Conservation (phyloP, 2,329 filamentous ascomycete genomes). For the Botryotinia globosa region DNA sequence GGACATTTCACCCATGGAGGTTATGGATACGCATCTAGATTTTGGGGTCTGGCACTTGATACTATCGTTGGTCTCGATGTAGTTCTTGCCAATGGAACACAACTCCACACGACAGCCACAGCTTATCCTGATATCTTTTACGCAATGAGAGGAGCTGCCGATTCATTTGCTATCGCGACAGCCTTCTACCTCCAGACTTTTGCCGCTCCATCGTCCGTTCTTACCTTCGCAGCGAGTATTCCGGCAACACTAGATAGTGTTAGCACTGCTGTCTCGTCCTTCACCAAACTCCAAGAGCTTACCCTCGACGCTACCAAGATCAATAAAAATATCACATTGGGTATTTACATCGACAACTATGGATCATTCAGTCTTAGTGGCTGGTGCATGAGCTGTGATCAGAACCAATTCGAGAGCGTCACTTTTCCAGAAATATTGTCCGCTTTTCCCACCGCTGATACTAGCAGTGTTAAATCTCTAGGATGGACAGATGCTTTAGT, state of each 20-base stretch:
- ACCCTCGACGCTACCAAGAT: constrained; percentile 26
- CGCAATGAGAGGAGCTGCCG: constrained; percentile 39
- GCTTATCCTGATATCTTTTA: constrained; percentile 37
- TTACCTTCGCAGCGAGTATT: constrained; percentile 28
- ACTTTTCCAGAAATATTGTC: constrained; percentile 41
- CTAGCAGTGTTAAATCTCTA: constrained; percentile 30
- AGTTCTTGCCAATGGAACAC: constrained; percentile 41
- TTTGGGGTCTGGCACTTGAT: constrained; percentile 52
- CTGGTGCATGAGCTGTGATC: constrained; percentile 40
- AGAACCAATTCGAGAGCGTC: constrained; percentile 40
- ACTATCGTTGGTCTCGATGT: constrained; percentile 49
- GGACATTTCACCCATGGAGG: constrained; percentile 50
- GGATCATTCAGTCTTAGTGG: constrained; percentile 39
- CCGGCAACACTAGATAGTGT: constrained; percentile 24
- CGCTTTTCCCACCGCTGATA: constrained; percentile 33
- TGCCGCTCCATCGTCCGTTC: constrained; percentile 36
- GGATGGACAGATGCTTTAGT: constrained; percentile 27
- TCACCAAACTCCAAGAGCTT: constrained; percentile 18
- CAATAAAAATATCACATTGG: constrained; percentile 42
- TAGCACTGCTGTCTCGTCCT: constrained; percentile 9
- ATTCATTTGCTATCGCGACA: constrained; percentile 40
- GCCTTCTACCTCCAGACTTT: constrained; percentile 39
- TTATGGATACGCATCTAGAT: constrained; percentile 45
- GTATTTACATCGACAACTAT: constrained; percentile 43
- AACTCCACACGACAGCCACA: constrained; percentile 32